Evolutionary conservation across 108 stramenopile species (phyloP).

Genomic region (Schizochytrium sp.): DNA sequence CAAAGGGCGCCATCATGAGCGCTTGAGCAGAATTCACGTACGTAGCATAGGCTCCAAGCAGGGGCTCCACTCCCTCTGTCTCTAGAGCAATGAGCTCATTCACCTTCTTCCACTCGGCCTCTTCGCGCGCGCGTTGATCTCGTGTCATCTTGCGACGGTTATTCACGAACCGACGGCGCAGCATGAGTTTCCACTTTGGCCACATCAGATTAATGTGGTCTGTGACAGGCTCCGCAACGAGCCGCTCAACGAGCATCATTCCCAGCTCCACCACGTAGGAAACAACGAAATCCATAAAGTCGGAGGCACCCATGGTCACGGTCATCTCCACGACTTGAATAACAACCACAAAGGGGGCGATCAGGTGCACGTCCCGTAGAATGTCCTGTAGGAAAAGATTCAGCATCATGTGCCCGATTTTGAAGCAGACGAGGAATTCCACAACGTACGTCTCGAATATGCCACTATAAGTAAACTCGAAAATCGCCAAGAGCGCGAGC

Average conservation of each 20-base stretch:
- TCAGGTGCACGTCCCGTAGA: constrained; percentile 55
- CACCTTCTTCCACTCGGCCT: constrained; percentile 58
- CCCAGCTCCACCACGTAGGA: constrained; percentile 57
- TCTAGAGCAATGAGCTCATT: constrained; percentile 69
- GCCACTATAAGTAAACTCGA: constrained; percentile 69
- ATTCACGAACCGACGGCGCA: constrained; percentile 40
- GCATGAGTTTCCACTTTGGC: constrained; percentile 66
- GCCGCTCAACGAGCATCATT: constrained; percentile 54
- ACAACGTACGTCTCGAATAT: constrained; percentile 54
- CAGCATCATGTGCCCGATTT: constrained; percentile 52
- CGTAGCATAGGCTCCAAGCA: constrained; percentile 53
- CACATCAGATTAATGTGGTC: constrained; percentile 29
- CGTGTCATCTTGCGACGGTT: constrained; percentile 46
- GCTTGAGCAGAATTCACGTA: constrained; percentile 55
- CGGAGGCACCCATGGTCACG: constrained; percentile 66
- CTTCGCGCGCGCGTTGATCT: constrained; percentile 61
- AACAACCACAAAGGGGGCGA: constrained; percentile 55
- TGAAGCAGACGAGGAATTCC: constrained; percentile 57
- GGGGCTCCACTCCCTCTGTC: constrained; percentile 69
- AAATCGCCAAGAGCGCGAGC: not conserved
- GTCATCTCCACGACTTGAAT: constrained; percentile 59
- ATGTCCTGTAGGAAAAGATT: constrained; percentile 46
- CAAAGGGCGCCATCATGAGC: constrained; percentile 48
- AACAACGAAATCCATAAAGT: constrained; percentile 63
- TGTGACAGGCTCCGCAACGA: constrained; percentile 62